Conservation (phyloP, 495 filamentous ascomycete species). For the Saxophila tyrrhenica region DNA sequence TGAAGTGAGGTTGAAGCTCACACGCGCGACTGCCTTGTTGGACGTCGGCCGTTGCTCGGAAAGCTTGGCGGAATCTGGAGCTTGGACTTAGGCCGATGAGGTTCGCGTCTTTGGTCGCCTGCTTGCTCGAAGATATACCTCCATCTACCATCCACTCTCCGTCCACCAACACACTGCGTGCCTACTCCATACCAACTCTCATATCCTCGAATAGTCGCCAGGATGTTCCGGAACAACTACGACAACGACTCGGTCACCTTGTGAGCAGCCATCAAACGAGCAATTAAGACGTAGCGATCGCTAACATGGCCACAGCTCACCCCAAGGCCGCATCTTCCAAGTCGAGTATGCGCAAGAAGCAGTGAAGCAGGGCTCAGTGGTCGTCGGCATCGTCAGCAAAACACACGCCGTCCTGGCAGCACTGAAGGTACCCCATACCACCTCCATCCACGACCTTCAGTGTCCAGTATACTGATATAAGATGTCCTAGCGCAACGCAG, state of each 20-base stretch:
- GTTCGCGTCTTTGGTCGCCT: slow-evolving; percentile 4
- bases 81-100: slow-evolving; percentile 1
- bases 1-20: background rate
- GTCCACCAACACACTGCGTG: background rate
- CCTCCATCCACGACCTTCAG: background rate
- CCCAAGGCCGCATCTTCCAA: slow-evolving; percentile 98
- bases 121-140: no score
- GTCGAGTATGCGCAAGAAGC: slow-evolving; percentile 98
- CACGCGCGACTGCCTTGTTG: slow-evolving; percentile 1
- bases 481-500: slow-evolving; percentile 70
- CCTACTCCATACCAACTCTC: background rate
- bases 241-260: slow-evolving; percentile 99
- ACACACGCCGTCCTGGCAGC: slow-evolving; percentile 94
- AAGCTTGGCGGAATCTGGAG: slow-evolving; percentile 2
- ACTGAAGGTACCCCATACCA: slow-evolving; percentile 61
- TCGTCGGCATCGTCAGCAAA: slow-evolving; percentile 93
- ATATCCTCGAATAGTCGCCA: slow-evolving; percentile 21
- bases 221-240: slow-evolving; percentile 99
- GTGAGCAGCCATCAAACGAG: slow-evolving; percentile 41
- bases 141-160: no score
- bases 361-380: slow-evolving; percentile 97
- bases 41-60: slow-evolving; percentile 8
- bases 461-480: slow-evolving; percentile 2
- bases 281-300: background rate
- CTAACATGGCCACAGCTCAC: slow-evolving; percentile 53